Evolutionary conservation across 2,329 filamentous ascomycete genomes (phyloP).

Genomic region (Sclerotiophoma versabilis): DNA sequence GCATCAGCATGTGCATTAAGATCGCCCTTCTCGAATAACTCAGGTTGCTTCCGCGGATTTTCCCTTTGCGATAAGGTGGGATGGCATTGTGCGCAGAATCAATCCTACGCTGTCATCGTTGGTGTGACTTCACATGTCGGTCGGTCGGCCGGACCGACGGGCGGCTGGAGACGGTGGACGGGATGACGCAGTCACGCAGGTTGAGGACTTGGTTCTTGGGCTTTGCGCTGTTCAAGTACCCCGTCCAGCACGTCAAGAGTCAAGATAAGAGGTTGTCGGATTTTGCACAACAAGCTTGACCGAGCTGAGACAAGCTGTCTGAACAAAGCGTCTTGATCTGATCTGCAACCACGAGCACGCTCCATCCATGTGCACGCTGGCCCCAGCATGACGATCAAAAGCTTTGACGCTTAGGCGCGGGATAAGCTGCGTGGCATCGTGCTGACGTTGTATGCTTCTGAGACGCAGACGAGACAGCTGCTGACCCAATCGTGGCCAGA

Average conservation of each 20-base stretch:
- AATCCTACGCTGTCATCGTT: constrained; percentile 18
- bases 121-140: constrained; percentile 17
- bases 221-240: neutral
- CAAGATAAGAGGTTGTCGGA: neutral
- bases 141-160: constrained; percentile 9
- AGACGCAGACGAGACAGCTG: constrained; percentile 43
- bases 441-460: constrained; percentile 39
- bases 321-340: constrained; percentile 9
- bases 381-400: constrained; percentile 35
- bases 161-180: constrained; percentile 14
- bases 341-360: constrained; percentile 34
- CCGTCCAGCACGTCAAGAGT: constrained; percentile 1
- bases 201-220: neutral
- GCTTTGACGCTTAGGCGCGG: constrained; percentile 33
- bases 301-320: constrained; percentile 3
- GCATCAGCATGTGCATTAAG: neutral
- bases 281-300: neutral
- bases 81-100: constrained; percentile 5
- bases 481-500: constrained; percentile 32
- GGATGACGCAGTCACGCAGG: constrained; percentile 15
- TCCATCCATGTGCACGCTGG: constrained; percentile 22
- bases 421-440: constrained; percentile 29
- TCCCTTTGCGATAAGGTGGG: constrained; percentile 4
- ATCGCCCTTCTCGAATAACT: constrained; percentile 7
- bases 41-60: neutral